These are phyloP conservation scores for Boletus tomentosulus DNA, from an alignment of 768 basidiomycete genomes.

Conservation along the genomic window DNA sequence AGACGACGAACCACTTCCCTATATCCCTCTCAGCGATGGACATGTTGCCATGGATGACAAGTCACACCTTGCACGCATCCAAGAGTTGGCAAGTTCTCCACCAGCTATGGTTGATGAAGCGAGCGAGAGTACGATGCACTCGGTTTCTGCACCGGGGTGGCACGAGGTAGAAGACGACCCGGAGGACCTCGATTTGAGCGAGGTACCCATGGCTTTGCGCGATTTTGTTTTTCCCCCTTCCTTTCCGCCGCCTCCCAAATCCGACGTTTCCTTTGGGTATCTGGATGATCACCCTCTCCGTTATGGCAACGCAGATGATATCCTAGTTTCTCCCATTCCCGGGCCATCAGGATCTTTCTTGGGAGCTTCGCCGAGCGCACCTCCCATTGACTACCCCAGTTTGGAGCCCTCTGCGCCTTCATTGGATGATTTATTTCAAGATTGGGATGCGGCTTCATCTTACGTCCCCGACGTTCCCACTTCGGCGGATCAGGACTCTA, in stretches of 20 bases:
- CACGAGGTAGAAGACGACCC: constrained; percentile 46
- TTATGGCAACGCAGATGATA: constrained; percentile 30
- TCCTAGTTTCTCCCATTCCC: constrained; percentile 29
- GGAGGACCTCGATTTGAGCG: constrained; percentile 9
- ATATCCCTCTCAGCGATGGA: constrained; percentile 37
- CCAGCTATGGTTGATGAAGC: constrained; percentile 23
- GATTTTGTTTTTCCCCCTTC: constrained; percentile 14
- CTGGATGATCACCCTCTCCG: constrained; percentile 37
- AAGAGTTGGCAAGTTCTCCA: constrained; percentile 51
- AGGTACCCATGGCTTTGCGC: constrained; percentile 7
- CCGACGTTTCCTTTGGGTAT: constrained; percentile 35
- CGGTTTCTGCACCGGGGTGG: constrained; percentile 51
- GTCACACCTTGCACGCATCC: constrained; percentile 48
- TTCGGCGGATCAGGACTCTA: constrained; percentile 3
- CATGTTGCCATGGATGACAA: constrained; percentile 70
- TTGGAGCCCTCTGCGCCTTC: constrained; percentile 48
- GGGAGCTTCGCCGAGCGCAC: constrained; percentile 34
- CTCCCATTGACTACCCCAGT: constrained; percentile 25
- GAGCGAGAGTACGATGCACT: constrained; percentile 10
- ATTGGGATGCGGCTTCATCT: constrained; percentile 18
- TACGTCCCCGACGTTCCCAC: neutral
- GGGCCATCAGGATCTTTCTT: constrained; percentile 46
- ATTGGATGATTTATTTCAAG: constrained; percentile 19
- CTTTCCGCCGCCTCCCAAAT: constrained; percentile 36
- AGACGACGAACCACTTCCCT: constrained; percentile 24